Evolutionary conservation across 228 moss, liverwort and hornwort genomes (phyloP).

Genomic region (Sphagnum magellanicum): DNA sequence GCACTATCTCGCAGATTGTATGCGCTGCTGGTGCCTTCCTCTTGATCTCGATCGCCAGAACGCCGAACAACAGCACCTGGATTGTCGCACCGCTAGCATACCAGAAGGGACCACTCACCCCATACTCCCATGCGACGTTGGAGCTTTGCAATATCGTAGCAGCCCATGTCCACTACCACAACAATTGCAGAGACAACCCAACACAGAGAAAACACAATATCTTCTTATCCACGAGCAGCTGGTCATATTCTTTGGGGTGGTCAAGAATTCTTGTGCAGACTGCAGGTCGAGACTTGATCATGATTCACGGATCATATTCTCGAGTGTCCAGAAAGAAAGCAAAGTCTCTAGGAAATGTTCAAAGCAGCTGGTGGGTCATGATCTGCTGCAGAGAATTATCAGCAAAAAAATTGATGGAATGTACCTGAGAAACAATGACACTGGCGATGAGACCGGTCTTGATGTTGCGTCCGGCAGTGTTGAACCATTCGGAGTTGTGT

Average conservation of each 20-base stretch:
- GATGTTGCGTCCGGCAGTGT: constrained; percentile 55
- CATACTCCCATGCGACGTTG: constrained; percentile 55
- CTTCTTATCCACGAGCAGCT: too few relatives aligned
- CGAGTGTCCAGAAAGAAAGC: too few relatives aligned
- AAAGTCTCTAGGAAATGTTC: too few relatives aligned
- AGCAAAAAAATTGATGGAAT: too few relatives aligned
- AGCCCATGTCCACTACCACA: constrained; percentile 55
- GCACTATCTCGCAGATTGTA: constrained; percentile 51
- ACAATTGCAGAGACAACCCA: too few relatives aligned
- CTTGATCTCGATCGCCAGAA: constrained; percentile 58
- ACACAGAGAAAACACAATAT: too few relatives aligned
- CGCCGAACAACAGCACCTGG: constrained; percentile 52
- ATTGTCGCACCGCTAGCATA: constrained; percentile 59
- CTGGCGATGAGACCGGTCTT: constrained; percentile 61
- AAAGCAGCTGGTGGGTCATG: too few relatives aligned
- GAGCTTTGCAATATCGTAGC: constrained; percentile 59
- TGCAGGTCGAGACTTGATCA: not conserved
- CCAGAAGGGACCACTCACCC: constrained; percentile 65
- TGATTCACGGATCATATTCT: too few relatives aligned
- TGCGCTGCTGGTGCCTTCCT: constrained; percentile 56
- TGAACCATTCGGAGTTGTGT: constrained; percentile 51
- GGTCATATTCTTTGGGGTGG: too few relatives aligned
- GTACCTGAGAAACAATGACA: constrained; percentile 54
- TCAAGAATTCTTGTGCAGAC: not conserved
- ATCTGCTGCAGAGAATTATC: too few relatives aligned